These are phyloP conservation scores for Alternaria arbusti DNA, from an alignment of 2,329 filamentous ascomycete genomes.

Conservation along the genomic window DNA sequence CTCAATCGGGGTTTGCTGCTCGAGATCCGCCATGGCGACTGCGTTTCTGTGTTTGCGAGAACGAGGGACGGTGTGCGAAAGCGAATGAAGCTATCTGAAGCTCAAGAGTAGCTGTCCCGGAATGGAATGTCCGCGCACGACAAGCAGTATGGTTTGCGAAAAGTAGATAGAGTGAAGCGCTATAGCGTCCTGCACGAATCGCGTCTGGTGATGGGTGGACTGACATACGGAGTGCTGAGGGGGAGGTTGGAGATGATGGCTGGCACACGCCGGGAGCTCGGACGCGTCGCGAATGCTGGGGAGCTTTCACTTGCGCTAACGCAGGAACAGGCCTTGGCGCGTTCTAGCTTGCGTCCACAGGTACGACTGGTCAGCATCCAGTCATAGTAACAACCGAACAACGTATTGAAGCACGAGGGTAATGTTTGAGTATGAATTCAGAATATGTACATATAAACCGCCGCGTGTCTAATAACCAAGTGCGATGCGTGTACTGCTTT, in stretches of 20 bases:
- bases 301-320: constrained; percentile 12
- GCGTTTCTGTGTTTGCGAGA: neutral
- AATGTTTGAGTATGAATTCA: neutral
- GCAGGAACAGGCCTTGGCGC: constrained; percentile 9
- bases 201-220: neutral
- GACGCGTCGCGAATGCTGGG: neutral
- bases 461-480: neutral
- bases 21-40: constrained; percentile 38
- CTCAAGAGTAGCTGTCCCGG: neutral
- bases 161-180: neutral
- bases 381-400: neutral
- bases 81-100: neutral
- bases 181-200: neutral
- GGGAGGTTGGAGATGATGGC: neutral
- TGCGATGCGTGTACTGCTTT: neutral
- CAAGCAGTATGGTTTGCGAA: neutral
- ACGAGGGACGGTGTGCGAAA: neutral
- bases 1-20: constrained; percentile 38
- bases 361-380: neutral
- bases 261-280: constrained; percentile 1
- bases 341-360: neutral
- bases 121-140: neutral
- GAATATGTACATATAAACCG: neutral
- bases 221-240: neutral
- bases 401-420: neutral